Percentiles rank a stretch among this genome's conserved stretches.
Evolutionary conservation across 2,329 filamentous ascomycete species (phyloP).

Genomic region (Calonectria ilicicola): DNA sequence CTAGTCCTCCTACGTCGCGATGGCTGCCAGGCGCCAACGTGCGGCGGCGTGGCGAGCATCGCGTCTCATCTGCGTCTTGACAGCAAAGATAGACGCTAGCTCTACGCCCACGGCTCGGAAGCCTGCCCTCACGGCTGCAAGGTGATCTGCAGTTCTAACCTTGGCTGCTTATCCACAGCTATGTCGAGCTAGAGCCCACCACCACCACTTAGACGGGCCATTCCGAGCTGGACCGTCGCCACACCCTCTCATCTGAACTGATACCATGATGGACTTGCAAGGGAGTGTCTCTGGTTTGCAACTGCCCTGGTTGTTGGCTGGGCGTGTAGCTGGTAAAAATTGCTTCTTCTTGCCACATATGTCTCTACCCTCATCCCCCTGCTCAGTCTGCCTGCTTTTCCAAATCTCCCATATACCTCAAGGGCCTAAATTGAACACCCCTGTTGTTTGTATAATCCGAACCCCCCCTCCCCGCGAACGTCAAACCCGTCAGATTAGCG

Average conservation of each 20-base stretch:
- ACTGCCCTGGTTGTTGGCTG: neutral
- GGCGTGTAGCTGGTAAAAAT: neutral
- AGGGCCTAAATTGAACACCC: neutral
- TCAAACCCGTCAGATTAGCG: neutral
- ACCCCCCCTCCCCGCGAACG: neutral
- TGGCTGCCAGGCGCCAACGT: neutral
- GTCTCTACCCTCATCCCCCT: neutral
- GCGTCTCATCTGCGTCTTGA: neutral
- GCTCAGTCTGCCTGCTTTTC: neutral
- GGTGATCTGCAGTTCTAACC: neutral
- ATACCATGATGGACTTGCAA: neutral
- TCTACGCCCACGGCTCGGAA: neutral
- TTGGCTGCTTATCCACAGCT: neutral
- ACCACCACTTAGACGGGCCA: neutral
- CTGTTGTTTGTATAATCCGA: neutral
- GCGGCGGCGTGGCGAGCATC: neutral
- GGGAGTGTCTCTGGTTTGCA: neutral
- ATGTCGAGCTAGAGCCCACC: neutral
- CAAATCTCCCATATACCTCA: neutral
- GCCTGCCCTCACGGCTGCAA: neutral
- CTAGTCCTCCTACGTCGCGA: constrained; percentile 21
- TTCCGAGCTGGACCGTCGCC: neutral
- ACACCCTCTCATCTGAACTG: neutral
- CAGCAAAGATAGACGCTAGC: neutral
- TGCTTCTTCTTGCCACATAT: neutral